Base-by-base conservation (phyloP, 2,329 filamentous ascomycete genomes). In the Karstenula rhodostoma region DNA sequence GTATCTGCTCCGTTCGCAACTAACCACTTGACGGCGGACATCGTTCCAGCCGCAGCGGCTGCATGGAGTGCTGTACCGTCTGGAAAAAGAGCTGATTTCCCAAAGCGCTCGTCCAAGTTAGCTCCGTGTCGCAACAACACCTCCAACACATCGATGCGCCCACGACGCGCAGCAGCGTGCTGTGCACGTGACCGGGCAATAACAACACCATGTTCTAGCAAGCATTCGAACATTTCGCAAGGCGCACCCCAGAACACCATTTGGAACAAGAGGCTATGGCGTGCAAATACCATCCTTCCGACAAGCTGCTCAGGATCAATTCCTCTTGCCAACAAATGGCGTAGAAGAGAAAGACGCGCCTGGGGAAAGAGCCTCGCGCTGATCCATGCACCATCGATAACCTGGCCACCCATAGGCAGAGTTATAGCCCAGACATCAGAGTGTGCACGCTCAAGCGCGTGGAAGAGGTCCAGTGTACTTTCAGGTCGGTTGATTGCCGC, bases 41-140 rank as follows among this genome's bases (percentile, higher is more conserved):
- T 25, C 7, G 37, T 19, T 8, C 53, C 29, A 23, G 32, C n/a
- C 3, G 53, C 53, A 55, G 43, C 43, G 37, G 57, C 57, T 42
- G 29, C 43, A 50, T 59, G 50, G 17, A 59, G 57, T 43, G 57
- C 57, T 33, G 50, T 32, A 9, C 57, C 57, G 12, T 44, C 29
- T 25, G 50, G 57, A 10, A 29, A 44, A n/a, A 23, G 9, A 9
- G 42, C 4, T 13, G 25, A 22, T 29, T 43, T 8, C 49, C 27
- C 15, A 42, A 32, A 55, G 25, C 17, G 43, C 37, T 59, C 57
- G 32, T 59, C 54, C 9, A 55, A 43, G 33, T 59, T 19, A 25
- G 50, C 57, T 23, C 57, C 57, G n/a, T 59, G 47, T 33, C 37
- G 40, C 44, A 59, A 43, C 47, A 59, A 55, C 23, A 37, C 50